Conservation (phyloP, 768 basidiomycete species). For the Boletus fagicola region DNA sequence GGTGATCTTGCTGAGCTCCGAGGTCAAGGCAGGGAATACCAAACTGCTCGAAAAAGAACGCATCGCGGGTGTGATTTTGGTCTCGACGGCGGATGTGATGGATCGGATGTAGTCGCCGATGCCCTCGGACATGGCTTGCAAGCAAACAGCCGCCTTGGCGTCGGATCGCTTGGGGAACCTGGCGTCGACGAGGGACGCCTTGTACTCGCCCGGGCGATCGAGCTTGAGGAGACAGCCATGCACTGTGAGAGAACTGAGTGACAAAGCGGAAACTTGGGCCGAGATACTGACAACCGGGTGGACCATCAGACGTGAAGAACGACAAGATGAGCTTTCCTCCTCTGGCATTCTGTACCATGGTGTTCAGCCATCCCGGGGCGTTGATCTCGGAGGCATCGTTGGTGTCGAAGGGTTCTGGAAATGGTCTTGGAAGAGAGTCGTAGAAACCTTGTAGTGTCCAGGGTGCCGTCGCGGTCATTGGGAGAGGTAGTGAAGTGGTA, state of each 20-base stretch:
- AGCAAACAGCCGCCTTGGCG: slow-evolving; percentile 66
- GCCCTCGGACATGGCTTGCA: slow-evolving; percentile 64
- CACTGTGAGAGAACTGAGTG: slow-evolving; percentile 34
- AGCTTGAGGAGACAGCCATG: slow-evolving; percentile 60
- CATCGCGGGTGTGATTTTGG: slow-evolving; percentile 44
- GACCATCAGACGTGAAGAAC: slow-evolving; percentile 46
- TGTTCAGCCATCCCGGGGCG: slow-evolving; percentile 53
- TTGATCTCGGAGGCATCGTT: slow-evolving; percentile 51
- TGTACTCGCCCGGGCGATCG: slow-evolving; percentile 48
- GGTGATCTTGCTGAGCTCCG: slow-evolving; percentile 47
- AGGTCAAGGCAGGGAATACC: slow-evolving; percentile 44
- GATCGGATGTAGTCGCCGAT: slow-evolving; percentile 55
- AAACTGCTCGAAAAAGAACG: slow-evolving; percentile 44
- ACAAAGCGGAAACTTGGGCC: neutral
- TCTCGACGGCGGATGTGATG: slow-evolving; percentile 42
- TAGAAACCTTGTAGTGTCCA: slow-evolving; percentile 56
- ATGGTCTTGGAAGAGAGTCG: slow-evolving; percentile 63
- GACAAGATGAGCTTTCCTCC: slow-evolving; percentile 44
- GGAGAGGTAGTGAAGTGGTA: slow-evolving; percentile 3
- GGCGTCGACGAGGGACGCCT: slow-evolving; percentile 62
- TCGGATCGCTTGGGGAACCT: slow-evolving; percentile 58
- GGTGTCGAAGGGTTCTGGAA: slow-evolving; percentile 50
- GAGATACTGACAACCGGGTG: slow-evolving; percentile 42
- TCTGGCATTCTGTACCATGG: slow-evolving; percentile 47
- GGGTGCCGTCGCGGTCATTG: slow-evolving; percentile 13